phyloP scores from a whole-genome alignment of 768 basidiomycete genomes.

The Phylloporus rhodoxanthus region DNA sequence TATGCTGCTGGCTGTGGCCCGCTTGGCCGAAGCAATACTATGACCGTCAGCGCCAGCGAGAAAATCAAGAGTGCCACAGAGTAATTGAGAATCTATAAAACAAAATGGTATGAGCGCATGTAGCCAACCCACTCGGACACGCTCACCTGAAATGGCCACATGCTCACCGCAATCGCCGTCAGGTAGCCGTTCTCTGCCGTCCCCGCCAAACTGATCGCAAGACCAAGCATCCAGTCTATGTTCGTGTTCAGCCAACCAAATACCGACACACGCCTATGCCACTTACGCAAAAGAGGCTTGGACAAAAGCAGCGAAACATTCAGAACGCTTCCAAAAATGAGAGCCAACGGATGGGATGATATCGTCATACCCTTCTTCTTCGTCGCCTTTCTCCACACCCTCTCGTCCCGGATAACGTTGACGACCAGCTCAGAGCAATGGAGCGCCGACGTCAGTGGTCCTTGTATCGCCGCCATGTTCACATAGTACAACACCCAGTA shows the following conservation, averaged over 20 bases:
- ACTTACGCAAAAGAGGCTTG: slow-evolving; percentile 27
- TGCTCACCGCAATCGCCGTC: slow-evolving; percentile 16
- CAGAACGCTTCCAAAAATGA: slow-evolving; percentile 17
- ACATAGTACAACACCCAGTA: slow-evolving; percentile 24
- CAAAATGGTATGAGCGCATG: background rate
- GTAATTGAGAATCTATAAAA: slow-evolving; percentile 26
- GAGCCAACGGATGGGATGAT: slow-evolving; percentile 17
- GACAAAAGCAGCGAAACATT: slow-evolving; percentile 13
- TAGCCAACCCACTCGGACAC: background rate
- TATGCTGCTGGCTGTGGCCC: slow-evolving; percentile 30
- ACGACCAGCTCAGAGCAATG: slow-evolving; percentile 26
- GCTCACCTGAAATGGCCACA: slow-evolving; percentile 25
- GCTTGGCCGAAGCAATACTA: slow-evolving; percentile 12
- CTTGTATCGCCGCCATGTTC: slow-evolving; percentile 25
- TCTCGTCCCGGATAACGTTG: slow-evolving; percentile 28
- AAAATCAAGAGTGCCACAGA: slow-evolving; percentile 15
- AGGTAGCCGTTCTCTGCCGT: slow-evolving; percentile 10
- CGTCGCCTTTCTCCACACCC: slow-evolving; percentile 23
- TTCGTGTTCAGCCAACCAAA: background rate
- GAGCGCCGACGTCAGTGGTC: slow-evolving; percentile 24
- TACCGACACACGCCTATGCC: background rate
- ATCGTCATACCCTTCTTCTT: slow-evolving; percentile 11
- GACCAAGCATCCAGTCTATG: slow-evolving; percentile 31
- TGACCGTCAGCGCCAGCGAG: slow-evolving; percentile 12
- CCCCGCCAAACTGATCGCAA: slow-evolving; percentile 19